Evolutionary conservation across 495 filamentous ascomycete species (phyloP).

Genomic region (Podospora pseudopauciseta): DNA sequence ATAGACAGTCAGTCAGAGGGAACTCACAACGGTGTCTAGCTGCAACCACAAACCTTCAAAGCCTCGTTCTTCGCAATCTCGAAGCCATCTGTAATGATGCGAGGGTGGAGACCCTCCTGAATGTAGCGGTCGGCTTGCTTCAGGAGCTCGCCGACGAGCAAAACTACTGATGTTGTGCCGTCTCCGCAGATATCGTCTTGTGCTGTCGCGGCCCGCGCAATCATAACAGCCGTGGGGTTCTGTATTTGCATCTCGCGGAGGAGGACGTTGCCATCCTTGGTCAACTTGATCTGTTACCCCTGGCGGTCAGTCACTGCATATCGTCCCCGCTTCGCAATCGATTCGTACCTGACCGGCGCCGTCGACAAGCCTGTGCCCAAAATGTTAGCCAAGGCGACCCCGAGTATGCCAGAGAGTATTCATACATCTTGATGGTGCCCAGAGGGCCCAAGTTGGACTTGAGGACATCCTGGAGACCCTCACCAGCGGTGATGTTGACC

Average conservation of each 20-base stretch:
- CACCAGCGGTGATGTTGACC: conserved; percentile 95
- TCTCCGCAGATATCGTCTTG: conserved; percentile 98
- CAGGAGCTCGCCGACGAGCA: conserved; percentile 91
- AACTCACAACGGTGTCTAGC: not conserved
- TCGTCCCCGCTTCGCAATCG: conserved; percentile 11
- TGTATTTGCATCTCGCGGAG: conserved; percentile 95
- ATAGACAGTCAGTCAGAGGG: conserved; percentile 27
- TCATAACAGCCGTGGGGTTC: conserved; percentile 95
- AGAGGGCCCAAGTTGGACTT: conserved; percentile 93
- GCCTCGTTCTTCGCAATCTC: conserved; percentile 94
- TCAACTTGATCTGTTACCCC: conserved; percentile 82
- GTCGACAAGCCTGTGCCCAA: conserved; percentile 74
- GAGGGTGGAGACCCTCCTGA: conserved; percentile 87
- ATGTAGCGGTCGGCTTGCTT: conserved; percentile 97
- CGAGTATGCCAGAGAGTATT: conserved; percentile 8
- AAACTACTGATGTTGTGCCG: conserved; percentile 93
- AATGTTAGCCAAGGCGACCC: conserved; percentile 31
- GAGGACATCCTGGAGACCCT: conserved; percentile 91
- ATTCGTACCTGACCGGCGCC: conserved; percentile 79
- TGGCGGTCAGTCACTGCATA: conserved; percentile 19
- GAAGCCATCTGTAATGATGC: conserved; percentile 96
- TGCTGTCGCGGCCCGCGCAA: conserved; percentile 93
- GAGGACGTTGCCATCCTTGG: conserved; percentile 96
- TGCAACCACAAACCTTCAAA: conserved; percentile 61
- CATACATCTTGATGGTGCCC: conserved; percentile 94